Evolutionary conservation across 129 eudicot species (phyloP).

Genomic region (Mikania micrantha): DNA sequence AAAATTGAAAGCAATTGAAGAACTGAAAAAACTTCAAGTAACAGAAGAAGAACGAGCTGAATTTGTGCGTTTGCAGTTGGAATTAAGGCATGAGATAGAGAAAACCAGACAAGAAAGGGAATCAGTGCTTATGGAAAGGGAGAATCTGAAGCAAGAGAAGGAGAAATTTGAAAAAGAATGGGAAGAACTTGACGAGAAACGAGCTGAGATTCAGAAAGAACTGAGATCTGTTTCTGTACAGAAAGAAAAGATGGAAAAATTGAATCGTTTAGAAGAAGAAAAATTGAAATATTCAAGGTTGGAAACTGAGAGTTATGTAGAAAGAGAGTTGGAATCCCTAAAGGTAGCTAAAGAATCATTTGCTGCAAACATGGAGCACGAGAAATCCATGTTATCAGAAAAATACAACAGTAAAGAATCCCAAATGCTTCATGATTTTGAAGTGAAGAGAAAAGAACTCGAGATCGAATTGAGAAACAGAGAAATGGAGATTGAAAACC

Average conservation of each 20-base stretch:
- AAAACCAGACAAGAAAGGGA: slow-evolving; percentile 61
- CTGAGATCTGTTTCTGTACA: slow-evolving; percentile 41
- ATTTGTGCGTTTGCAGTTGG: slow-evolving; percentile 57
- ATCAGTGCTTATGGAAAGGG: slow-evolving; percentile 58
- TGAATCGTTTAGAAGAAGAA: slow-evolving; percentile 63
- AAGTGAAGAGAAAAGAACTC: slow-evolving; percentile 60
- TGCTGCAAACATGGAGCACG: slow-evolving; percentile 71
- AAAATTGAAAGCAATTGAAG: slow-evolving; percentile 35
- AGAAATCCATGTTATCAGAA: slow-evolving; percentile 51
- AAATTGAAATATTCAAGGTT: slow-evolving; percentile 47
- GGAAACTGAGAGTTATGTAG: slow-evolving; percentile 55
- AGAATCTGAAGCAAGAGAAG: slow-evolving; percentile 73
- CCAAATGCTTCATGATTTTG: slow-evolving; percentile 62
- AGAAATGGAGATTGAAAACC: slow-evolving; percentile 55
- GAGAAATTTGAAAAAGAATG: slow-evolving; percentile 87
- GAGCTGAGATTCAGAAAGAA: slow-evolving; percentile 53
- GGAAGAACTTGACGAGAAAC: slow-evolving; percentile 91
- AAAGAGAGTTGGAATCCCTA: slow-evolving; percentile 70
- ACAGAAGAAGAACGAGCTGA: slow-evolving; percentile 84
- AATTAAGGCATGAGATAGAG: slow-evolving; percentile 71
- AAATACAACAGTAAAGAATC: slow-evolving; percentile 47
- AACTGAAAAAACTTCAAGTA: slow-evolving; percentile 58
- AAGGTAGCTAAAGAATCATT: slow-evolving; percentile 71
- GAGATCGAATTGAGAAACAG: slow-evolving; percentile 51
- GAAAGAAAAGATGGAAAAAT: slow-evolving; percentile 49